Conservation (phyloP, 768 basidiomycete genomes). For the Sistotremastrum suecicum region DNA sequence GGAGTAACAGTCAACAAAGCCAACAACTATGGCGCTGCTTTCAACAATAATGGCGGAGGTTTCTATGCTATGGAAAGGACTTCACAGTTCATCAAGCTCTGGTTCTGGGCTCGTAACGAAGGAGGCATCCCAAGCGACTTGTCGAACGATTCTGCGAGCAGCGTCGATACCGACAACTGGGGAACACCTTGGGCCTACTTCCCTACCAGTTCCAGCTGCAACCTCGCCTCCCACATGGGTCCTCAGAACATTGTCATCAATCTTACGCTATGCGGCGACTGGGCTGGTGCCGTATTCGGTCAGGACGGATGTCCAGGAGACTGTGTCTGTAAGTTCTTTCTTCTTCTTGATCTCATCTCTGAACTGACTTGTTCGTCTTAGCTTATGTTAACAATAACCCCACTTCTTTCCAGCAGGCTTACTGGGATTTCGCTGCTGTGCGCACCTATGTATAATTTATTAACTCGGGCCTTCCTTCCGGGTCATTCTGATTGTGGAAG, state of each 20-base stretch:
- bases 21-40: constrained; percentile 21
- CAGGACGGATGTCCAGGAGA: constrained; percentile 37
- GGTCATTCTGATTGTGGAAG: too few relatives aligned
- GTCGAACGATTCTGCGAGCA: constrained; percentile 20
- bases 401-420: constrained; percentile 48
- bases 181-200: constrained; percentile 47
- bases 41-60: constrained; percentile 25
- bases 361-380: constrained; percentile 10
- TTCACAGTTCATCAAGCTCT: constrained; percentile 41
- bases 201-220: constrained; percentile 38
- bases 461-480: too few relatives aligned
- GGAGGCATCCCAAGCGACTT: constrained; percentile 33
- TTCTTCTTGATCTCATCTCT: too few relatives aligned
- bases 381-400: constrained; percentile 58
- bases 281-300: constrained; percentile 37
- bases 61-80: constrained; percentile 43
- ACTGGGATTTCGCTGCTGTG: constrained; percentile 55
- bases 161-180: constrained; percentile 39
- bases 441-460: constrained; percentile 29
- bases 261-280: constrained; percentile 53
- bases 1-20: constrained; percentile 13
- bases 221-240: constrained; percentile 39
- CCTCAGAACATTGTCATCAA: constrained; percentile 55
- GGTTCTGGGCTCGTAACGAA: constrained; percentile 51
- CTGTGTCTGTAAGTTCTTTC: constrained; percentile 32